phyloP scores from a whole-genome alignment of 106 monocot species.

The Posidonia australis region DNA sequence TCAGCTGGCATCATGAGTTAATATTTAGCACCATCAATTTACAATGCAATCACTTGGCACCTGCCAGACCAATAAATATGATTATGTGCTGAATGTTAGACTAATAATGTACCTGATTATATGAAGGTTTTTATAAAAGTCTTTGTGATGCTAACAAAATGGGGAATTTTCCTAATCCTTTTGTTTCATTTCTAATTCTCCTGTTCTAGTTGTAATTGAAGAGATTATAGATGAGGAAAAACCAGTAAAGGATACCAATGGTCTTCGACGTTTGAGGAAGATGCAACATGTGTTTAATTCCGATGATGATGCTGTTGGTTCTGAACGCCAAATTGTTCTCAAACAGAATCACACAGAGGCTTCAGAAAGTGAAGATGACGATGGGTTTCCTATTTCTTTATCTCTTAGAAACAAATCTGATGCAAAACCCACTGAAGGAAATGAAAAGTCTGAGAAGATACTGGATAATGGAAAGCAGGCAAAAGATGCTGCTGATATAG shows the following conservation, averaged over 20 bases:
- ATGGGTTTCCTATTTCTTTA: slow-evolving; percentile 74
- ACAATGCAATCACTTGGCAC: not conserved
- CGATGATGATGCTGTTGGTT: slow-evolving; percentile 23
- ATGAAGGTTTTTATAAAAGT: not conserved
- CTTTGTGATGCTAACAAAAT: not conserved
- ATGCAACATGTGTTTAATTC: slow-evolving; percentile 31
- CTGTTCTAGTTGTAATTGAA: slow-evolving; percentile 67
- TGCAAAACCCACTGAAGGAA: not conserved
- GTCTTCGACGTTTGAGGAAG: slow-evolving; percentile 29
- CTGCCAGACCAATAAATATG: not conserved
- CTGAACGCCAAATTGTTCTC: slow-evolving; percentile 33
- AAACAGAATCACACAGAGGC: slow-evolving; percentile 10
- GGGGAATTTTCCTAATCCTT: not conserved
- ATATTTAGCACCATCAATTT: no score
- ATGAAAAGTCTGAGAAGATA: slow-evolving; percentile 17
- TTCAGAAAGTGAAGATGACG: slow-evolving; percentile 87
- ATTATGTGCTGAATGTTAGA: not conserved
- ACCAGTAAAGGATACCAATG: slow-evolving; percentile 18
- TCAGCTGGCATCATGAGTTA: no score
- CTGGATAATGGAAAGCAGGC: slow-evolving; percentile 4
- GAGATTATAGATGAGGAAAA: slow-evolving; percentile 77
- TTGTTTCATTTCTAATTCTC: not conserved
- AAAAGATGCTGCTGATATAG: slow-evolving; percentile 17
- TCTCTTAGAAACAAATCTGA: slow-evolving; percentile 19
- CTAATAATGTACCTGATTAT: no score